These are phyloP conservation scores for Cryptosporidium meleagridis DNA, from an alignment of 169 alveolate genomes.

Conservation along the genomic window DNA sequence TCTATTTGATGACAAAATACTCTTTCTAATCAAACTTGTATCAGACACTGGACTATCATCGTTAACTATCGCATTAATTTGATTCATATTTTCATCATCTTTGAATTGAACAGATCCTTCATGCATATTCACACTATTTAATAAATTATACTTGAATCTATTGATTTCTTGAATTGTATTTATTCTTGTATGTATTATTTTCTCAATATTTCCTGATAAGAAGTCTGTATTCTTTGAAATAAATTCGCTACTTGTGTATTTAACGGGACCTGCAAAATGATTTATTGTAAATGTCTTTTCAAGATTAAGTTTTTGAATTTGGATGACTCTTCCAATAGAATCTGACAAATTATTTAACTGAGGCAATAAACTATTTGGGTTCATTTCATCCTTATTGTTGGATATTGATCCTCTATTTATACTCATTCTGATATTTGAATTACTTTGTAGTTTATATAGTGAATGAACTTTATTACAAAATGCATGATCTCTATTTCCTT, in stretches of 20 bases:
- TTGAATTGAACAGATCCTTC: background rate
- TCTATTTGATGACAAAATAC: background rate
- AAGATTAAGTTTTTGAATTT: slow-evolving; percentile 50
- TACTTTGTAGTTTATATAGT: slow-evolving; percentile 10
- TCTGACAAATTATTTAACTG: background rate
- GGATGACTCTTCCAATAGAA: slow-evolving; percentile 30
- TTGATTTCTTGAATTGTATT: slow-evolving; percentile 13
- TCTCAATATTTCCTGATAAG: slow-evolving; percentile 77
- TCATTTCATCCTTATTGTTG: slow-evolving; percentile 9
- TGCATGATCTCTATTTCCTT: slow-evolving; percentile 64
- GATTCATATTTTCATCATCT: background rate
- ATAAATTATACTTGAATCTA: background rate
- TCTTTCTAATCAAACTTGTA: background rate
- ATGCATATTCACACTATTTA: background rate
- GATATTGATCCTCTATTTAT: slow-evolving; percentile 29
- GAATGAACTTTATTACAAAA: slow-evolving; percentile 59
- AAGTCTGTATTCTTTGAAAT: slow-evolving; percentile 79
- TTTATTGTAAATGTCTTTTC: slow-evolving; percentile 78
- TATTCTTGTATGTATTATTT: slow-evolving; percentile 19
- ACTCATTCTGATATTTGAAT: slow-evolving; percentile 8
- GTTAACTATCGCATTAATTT: background rate
- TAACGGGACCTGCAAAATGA: slow-evolving; percentile 81
- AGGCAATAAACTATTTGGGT: no score
- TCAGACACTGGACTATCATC: background rate
- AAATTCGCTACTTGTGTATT: slow-evolving; percentile 78